phyloP scores from a whole-genome alignment of 1,284 basidiomycete species.

The Melampsora americana region DNA sequence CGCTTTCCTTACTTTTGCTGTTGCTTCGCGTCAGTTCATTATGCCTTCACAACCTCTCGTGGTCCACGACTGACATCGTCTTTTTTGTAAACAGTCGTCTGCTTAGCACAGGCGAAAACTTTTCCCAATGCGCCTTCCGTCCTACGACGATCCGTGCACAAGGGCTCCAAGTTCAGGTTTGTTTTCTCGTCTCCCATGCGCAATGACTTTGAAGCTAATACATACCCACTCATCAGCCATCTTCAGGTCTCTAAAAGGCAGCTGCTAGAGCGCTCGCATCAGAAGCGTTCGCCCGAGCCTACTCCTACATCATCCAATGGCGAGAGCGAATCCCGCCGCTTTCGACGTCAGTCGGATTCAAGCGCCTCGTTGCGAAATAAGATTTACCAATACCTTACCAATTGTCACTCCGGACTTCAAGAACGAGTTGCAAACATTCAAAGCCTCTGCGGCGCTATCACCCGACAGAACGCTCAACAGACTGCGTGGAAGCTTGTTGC shows the following conservation, averaged over 20 bases:
- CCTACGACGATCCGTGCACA: too few species aligned
- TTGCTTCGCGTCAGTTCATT: too few species aligned
- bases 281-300: conserved; percentile 1
- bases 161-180: too few species aligned
- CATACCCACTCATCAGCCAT: background rate
- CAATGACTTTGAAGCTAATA: too few species aligned
- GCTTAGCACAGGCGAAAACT: too few species aligned
- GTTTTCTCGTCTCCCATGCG: too few species aligned
- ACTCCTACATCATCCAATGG: background rate
- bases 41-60: too few species aligned
- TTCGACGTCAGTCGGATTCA: background rate
- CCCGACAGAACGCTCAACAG: conserved; percentile 11
- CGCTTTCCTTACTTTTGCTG: too few species aligned
- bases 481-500: conserved; percentile 20
- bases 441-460: conserved; percentile 6
- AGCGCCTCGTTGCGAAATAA: background rate
- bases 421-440: conserved; percentile 16
- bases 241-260: background rate
- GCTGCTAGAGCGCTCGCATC: background rate
- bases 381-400: conserved; percentile 8
- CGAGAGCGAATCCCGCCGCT: background rate
- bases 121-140: too few species aligned
- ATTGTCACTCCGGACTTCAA: conserved; percentile 15
- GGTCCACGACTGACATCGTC: too few species aligned
- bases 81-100: too few species aligned